Evolutionary conservation across 768 basidiomycete genomes (phyloP), one percentile per base, ranked within the genome.

Genomic region (Serpula lacrymans): DNA sequence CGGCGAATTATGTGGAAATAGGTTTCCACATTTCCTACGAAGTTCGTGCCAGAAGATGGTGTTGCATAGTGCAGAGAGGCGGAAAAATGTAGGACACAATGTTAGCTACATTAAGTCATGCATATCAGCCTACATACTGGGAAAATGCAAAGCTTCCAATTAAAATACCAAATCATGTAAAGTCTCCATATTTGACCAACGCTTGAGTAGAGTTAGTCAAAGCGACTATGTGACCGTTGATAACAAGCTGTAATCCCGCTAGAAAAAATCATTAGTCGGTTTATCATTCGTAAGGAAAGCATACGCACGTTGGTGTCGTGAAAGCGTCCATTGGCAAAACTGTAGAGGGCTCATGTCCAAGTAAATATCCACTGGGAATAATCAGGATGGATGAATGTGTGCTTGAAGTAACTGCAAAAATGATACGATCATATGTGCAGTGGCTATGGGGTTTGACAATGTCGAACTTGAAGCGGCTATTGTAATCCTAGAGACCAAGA

Each of bases 171-270:
- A 26, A 57, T 52, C 21, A 54, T 17, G 29, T 57, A 53, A 20
- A 57, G 45, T 5, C 55, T 41, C 55, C 55, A 57, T n/a, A 55
- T 39, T 43, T 56, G 7, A n/a, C 6, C 13, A 17, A 1, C 21
- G 41, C 4, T 42, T 29, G 4, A 6, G 5, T 10, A 16, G 8
- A 14, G 6, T 28, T n/a, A 38, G 32, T 20, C 24, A 2, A 16
- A 4, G 2, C 18, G 4, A 10, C 9, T 14, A 8, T 28, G 27
- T 10, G 10, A 49, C 40, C n/a, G n/a, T n/a, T n/a, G n/a, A n/a
- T 27, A 51, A 49, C 8, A 52, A 30, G 21, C 51, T 24, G 17
- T 51, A 42, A 24, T 51, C 50, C 35, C 51, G 50, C 7, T 47
- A 16, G 38, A 51, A 51, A 4, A n/a, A n/a, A n/a, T n/a, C n/a